Percentiles rank a stretch among this genome's conserved stretches.
Conservation (phyloP, 1,284 basidiomycete species). For the Pseudozyma thailandica region DNA sequence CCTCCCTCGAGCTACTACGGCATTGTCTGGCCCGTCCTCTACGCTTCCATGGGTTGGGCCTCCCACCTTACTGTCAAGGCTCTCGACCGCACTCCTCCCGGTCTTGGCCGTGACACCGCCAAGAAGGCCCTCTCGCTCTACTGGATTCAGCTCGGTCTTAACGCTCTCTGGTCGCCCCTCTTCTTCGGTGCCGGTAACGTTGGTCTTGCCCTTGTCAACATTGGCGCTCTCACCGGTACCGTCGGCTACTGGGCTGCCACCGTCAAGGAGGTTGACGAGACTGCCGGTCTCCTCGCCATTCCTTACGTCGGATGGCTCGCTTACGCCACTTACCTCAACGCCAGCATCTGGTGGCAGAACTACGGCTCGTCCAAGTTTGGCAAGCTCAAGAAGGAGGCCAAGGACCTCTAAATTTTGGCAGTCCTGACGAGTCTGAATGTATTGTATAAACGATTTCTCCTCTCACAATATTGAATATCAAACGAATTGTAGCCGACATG, state of each 20-base stretch:
- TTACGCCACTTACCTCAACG: constrained; percentile 79
- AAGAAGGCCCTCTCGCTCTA: constrained; percentile 75
- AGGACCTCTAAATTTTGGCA: constrained; percentile 32
- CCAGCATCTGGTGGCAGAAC: constrained; percentile 73
- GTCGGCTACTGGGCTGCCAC: constrained; percentile 70
- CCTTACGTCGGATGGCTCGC: constrained; percentile 72
- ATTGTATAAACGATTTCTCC: too few relatives aligned
- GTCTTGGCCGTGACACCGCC: constrained; percentile 70
- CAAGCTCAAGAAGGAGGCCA: constrained; percentile 53
- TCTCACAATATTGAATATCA: too few relatives aligned
- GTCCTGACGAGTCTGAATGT: not conserved
- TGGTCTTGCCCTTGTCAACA: constrained; percentile 74
- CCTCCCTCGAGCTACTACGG: constrained; percentile 50
- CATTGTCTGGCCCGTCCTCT: constrained; percentile 73
- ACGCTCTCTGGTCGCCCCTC: constrained; percentile 77
- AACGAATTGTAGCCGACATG: too few relatives aligned
- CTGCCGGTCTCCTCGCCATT: constrained; percentile 42
- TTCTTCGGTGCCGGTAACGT: constrained; percentile 74
- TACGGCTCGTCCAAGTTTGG: constrained; percentile 48
- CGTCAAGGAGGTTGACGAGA: constrained; percentile 64
- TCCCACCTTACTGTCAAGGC: constrained; percentile 73
- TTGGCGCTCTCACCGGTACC: constrained; percentile 74
- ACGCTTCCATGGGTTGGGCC: constrained; percentile 76
- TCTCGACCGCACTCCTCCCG: constrained; percentile 61
- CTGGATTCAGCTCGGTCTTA: constrained; percentile 78